Evolutionary conservation across 2,329 filamentous ascomycete species (phyloP).

Genomic region (Trichophyton verrucosum): DNA sequence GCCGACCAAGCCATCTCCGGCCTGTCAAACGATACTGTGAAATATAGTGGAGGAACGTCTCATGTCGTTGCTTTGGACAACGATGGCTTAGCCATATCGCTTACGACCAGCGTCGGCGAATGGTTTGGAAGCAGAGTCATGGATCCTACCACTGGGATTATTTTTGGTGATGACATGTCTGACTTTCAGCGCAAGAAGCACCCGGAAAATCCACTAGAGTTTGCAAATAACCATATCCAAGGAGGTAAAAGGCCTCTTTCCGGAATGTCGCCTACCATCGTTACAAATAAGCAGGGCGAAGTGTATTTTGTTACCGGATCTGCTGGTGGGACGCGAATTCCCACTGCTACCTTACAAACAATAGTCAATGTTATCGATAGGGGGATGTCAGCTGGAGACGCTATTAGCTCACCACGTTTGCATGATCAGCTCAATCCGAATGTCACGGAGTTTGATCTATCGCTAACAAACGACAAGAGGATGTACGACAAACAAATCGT

Average conservation of each 20-base stretch:
- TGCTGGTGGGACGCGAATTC: conserved; percentile 71
- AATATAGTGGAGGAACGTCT: conserved; percentile 34
- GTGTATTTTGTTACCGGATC: conserved; percentile 61
- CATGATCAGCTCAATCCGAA: conserved; percentile 76
- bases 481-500: conserved; percentile 53
- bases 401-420: conserved; percentile 54
- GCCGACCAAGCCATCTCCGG: conserved; percentile 28
- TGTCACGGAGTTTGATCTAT: conserved; percentile 36
- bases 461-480: neutral
- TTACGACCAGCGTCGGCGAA: conserved; percentile 80
- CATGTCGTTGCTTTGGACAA: conserved; percentile 53
- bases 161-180: conserved; percentile 54
- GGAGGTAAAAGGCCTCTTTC: conserved; percentile 71
- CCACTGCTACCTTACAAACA: conserved; percentile 63
- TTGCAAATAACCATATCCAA: conserved; percentile 61
- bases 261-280: conserved; percentile 67
- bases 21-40: conserved; percentile 32
- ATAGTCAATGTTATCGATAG: conserved; percentile 61
- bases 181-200: conserved; percentile 71
- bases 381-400: conserved; percentile 45
- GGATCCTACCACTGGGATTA: conserved; percentile 68
- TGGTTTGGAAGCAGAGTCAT: conserved; percentile 69
- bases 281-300: conserved; percentile 48
- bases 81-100: conserved; percentile 60
- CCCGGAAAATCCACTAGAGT: neutral